Percentiles rank a stretch among this genome's conserved stretches.
Evolutionary conservation across 495 filamentous ascomycete species (phyloP).

Genomic region (Lasiosphaeria hispida): DNA sequence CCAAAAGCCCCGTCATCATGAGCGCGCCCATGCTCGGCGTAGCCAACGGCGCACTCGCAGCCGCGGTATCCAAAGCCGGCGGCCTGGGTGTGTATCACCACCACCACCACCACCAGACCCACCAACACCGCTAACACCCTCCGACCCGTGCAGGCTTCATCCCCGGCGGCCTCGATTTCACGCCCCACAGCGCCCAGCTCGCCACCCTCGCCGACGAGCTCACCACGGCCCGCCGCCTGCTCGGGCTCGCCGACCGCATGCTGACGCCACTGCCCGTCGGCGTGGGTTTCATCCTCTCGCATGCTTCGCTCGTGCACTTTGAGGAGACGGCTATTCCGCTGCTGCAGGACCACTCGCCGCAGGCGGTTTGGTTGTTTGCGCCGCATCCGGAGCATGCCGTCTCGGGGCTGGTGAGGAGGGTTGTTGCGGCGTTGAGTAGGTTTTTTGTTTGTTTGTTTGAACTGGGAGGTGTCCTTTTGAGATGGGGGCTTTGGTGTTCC

Average conservation of each 20-base stretch:
- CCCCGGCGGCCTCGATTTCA: constrained; percentile 36
- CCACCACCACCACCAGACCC: not conserved
- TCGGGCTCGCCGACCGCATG: constrained; percentile 24
- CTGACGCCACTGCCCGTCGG: constrained; percentile 39
- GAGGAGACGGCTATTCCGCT: constrained; percentile 34
- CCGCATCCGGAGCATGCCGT: constrained; percentile 46
- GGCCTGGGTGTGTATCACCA: constrained; percentile 51
- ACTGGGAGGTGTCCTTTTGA: too few relatives aligned
- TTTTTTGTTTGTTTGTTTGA: too few relatives aligned
- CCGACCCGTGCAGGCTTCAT: constrained; percentile 34
- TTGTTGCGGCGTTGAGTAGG: constrained; percentile 23
- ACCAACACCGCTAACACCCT: too few relatives aligned
- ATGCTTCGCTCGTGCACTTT: constrained; percentile 30
- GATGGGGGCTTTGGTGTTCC: too few relatives aligned
- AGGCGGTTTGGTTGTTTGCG: constrained; percentile 76
- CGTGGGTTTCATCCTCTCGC: constrained; percentile 38
- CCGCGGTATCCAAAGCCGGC: constrained; percentile 65
- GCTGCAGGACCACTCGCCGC: constrained; percentile 51
- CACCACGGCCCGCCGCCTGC: constrained; percentile 26
- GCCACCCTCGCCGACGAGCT: constrained; percentile 36
- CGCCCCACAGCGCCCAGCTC: constrained; percentile 27
- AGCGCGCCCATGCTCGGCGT: constrained; percentile 72
- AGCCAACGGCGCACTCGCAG: constrained; percentile 59
- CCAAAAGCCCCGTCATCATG: constrained; percentile 57
- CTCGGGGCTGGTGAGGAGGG: not conserved